A percentile compares a stretch with the other conserved stretches of the same genome.
Evolutionary conservation across 2,329 filamentous ascomycete species (phyloP).

Genomic region (Epichloe sp.): DNA sequence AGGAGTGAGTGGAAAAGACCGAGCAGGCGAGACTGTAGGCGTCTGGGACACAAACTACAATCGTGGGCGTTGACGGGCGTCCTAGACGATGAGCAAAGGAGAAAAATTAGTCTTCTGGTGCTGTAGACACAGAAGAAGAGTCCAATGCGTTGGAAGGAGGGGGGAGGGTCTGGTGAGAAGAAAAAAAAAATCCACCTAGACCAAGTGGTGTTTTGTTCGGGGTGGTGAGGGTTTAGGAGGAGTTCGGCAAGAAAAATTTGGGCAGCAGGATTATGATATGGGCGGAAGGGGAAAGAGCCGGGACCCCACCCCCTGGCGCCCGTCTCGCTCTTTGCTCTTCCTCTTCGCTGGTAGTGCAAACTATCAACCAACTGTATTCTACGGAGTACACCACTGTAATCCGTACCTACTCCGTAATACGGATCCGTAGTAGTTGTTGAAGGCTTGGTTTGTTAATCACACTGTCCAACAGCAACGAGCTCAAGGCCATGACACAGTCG

Average conservation of each 20-base stretch:
- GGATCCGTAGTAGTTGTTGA: too few relatives aligned
- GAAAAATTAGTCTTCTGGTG: slow-evolving; percentile 17
- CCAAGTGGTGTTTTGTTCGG: slow-evolving; percentile 16
- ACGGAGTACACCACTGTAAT: too few relatives aligned
- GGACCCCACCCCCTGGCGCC: not conserved
- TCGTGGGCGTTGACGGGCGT: slow-evolving; percentile 15
- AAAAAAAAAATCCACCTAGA: slow-evolving; percentile 21
- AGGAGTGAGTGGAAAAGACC: slow-evolving; percentile 19
- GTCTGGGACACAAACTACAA: slow-evolving; percentile 20
- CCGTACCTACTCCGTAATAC: too few relatives aligned
- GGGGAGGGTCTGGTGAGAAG: slow-evolving; percentile 19
- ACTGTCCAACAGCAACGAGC: too few relatives aligned
- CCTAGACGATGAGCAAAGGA: slow-evolving; percentile 13
- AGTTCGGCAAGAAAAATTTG: slow-evolving; percentile 24
- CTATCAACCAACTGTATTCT: too few relatives aligned
- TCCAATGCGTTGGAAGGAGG: slow-evolving; percentile 20
- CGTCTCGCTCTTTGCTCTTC: not conserved
- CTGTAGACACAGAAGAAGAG: slow-evolving; percentile 19
- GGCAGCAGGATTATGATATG: slow-evolving; percentile 23
- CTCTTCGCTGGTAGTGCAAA: not conserved
- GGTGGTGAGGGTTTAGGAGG: slow-evolving; percentile 25
- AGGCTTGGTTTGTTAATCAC: too few relatives aligned
- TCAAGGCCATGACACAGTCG: too few relatives aligned
- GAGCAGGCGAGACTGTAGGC: slow-evolving; percentile 9
- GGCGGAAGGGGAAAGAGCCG: slow-evolving; percentile 18